Base-by-base conservation (phyloP, 148 eudicot species). In the Vaccinium darrowii region DNA sequence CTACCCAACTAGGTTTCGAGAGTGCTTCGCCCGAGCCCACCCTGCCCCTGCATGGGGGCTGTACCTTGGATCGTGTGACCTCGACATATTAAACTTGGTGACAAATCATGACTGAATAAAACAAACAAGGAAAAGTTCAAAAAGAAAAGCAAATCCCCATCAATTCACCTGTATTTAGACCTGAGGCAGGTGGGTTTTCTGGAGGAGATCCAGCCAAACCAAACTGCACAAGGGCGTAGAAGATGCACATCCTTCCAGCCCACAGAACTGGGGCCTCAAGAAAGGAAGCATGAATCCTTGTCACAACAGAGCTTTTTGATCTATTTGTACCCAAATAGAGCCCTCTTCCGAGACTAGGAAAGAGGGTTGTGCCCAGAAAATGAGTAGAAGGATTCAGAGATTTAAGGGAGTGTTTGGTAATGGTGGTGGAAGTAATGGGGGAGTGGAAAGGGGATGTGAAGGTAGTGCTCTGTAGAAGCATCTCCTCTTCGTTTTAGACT, bases 151-250 rank as follows among this genome's bases (percentile, higher is more conserved):
- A 69, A 69, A 69, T 27, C 74, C 43, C 43, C 39, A 65, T 65
- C 13, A 69, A 67, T 79, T 27, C 25, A 43, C 25, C 21, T 25
- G 9, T 8, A 27, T 21, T 25, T 9, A 69, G 8, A 2, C 93
- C 94, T 76, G 98, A 88, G 78, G 92, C 73, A 79, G 95, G 54
- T 67, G 99, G 98, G 85, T 87, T 94, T 36, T 92, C 57, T 18
- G 88, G 89, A 14, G 88, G 88, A 88, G 99, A 97, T 90, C 99
- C 99, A 90, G 96, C 99, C 16, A 95, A 84, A 33, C 99, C 99
- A 90, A 98, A 82, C 84, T 97, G 94, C 86, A 97, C 84, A 33
- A 97, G 98, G 84, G 95, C 96, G 87, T 97, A 97, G 81, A 87
- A 94, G n/a, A 94, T 86, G 83, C 98, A 97, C 87, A 97, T 82